Evolutionary conservation across 176 grass and related monocot genomes (phyloP), one percentile per base, ranked within the genome.

Genomic region (Carex pumila): DNA sequence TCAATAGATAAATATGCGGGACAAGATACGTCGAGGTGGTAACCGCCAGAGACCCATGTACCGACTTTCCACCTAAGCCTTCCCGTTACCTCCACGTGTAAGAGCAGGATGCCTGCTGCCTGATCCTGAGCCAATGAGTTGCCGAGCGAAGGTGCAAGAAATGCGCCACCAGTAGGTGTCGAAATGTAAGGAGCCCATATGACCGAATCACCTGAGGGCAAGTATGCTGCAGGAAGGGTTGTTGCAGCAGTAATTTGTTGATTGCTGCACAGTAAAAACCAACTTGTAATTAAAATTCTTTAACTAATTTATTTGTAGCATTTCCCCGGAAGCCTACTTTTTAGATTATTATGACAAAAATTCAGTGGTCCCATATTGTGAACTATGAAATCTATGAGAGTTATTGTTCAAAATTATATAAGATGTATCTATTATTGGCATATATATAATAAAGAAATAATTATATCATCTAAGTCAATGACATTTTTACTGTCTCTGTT

Each of bases 11-110:
- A 88, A 85, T 87, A 81, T 41, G 82, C 87, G 34, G 94, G 94
- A 86, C 94, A 96, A 88, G 59, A 91, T 84, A 86, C 91, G 57
- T 86, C 85, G 84, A 96, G 89, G 63, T 93, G 91, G 91, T 93
- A 96, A 54, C 77, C 81, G 0, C 91, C 85, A 73, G 93, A 89
- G 62, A 85, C 73, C 91, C 88, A 93, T 54, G 74, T 85, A 0
- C 91, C 91, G 57, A 96, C 89, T 84, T 88, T 92, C 92, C 92
- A 94, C 79, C 87, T 83, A 65, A 94, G 10, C 29, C 86, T 70
- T 8, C 90, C 92, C 5, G 84, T 87, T 0, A 87, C 66, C 55
- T 82, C 65, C 3, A 94, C 83, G 62, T 88, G 58, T 41, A 94
- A 69, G 30, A 75, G 10, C 47, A 94, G 12, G 75, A 67, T 85